Evolutionary conservation across 2,329 filamentous ascomycete species (phyloP), one percentile per base, ranked within the genome.

Genomic region (Scleromitrula shiraiana): DNA sequence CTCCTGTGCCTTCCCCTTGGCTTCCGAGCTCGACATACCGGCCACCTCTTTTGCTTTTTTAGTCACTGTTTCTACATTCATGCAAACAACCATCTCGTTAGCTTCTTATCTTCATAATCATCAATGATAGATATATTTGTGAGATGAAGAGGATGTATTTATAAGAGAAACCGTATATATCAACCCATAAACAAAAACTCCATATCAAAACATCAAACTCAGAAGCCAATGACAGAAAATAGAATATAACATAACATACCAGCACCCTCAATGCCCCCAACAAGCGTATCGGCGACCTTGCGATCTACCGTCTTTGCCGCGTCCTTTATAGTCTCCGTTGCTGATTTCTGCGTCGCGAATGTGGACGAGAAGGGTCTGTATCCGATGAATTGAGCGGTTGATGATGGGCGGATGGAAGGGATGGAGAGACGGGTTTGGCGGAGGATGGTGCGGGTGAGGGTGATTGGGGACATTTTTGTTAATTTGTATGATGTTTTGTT

Each of bases 261-360:
- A 41, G 74, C 73, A 39, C 70, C 67, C 56, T 83, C 70, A 60
- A 84, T 79, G 14, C 77, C 78, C 32, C 78, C 75, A 23, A 82
- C 75, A 15, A 83, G 61, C 61, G 79, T 82, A 61, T 80, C 74
- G 50, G 75, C 74, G 35, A 83, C 76, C 41, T 68, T 71, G 24
- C 77, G 71, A 66, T 83, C 77, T 5, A 81, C 76, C 5, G 66
- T 67, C 65, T 82, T 80, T 49, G 77, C 64, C 3, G 72, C 71
- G 52, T 83, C 78, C 65, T 82, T 83, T 8, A 46, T 24, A 7
- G 26, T 32, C 22, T 46, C 19, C 3, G 43, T 32, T 1, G 19
- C 43, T 3, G 43, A 32, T 23, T 46, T 39, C 19, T 8, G 4
- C 2, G 26, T n/a, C 10, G 9, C 19, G 4, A 24, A 24, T 4